Evolutionary conservation across 2,329 filamentous ascomycete species (phyloP).

Genomic region (Pseudogymnoascus sp.): DNA sequence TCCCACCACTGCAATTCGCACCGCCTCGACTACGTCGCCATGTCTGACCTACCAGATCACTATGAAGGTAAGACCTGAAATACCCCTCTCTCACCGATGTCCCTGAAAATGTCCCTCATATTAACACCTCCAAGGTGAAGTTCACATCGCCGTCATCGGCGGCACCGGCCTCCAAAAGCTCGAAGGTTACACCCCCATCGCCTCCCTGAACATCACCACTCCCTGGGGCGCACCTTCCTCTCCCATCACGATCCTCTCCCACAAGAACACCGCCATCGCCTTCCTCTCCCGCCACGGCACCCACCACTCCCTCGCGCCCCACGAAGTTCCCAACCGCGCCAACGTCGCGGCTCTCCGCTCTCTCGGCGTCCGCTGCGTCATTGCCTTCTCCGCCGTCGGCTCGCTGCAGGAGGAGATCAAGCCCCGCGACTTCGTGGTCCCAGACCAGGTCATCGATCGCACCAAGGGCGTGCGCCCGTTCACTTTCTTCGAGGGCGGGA

Average conservation of each 20-base stretch:
- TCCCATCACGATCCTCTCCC: constrained; percentile 79
- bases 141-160: constrained; percentile 84
- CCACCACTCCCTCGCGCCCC: constrained; percentile 83
- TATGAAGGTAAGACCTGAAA: constrained; percentile 19
- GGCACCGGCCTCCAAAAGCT: constrained; percentile 88
- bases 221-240: constrained; percentile 80
- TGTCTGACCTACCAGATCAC: constrained; percentile 23
- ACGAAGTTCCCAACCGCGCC: constrained; percentile 89
- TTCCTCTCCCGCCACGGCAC: constrained; percentile 90
- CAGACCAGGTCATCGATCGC: constrained; percentile 93
- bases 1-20: neutral
- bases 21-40: constrained; percentile 9
- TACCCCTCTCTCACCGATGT: neutral
- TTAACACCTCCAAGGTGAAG: constrained; percentile 43
- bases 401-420: constrained; percentile 87
- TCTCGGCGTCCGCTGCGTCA: constrained; percentile 81
- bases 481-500: constrained; percentile 89
- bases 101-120: neutral
- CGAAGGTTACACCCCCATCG: constrained; percentile 78
- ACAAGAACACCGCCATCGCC: constrained; percentile 73
- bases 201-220: constrained; percentile 67
- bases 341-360: constrained; percentile 96
- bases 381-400: constrained; percentile 93
- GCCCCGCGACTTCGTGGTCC: constrained; percentile 93
- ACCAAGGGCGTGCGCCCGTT: constrained; percentile 88